Base-by-base conservation (phyloP, 1,139 yeast genomes). In the Suhomyces anneliseae region DNA sequence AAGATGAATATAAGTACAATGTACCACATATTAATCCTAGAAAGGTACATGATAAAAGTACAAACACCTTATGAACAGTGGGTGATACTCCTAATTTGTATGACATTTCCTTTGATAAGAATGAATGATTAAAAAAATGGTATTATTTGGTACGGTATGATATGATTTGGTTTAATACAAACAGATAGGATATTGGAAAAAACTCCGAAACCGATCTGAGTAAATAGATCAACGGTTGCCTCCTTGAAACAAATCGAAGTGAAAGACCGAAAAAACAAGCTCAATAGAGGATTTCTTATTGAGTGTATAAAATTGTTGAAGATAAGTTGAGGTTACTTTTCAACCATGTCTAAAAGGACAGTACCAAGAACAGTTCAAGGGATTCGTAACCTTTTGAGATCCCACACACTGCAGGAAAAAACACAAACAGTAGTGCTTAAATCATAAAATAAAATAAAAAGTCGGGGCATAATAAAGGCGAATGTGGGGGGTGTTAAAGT, bases 1-100 rank as follows among this genome's bases (percentile, higher is more conserved):
- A 83, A 7, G 85, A 81, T 4, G 83, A 78, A 58, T 78, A 82
- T 32, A 81, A 61, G 58, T 82, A 82, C 61, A 82, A 69, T 6
- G 87, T 82, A 6, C 88, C 88, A 59, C 86, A 68, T 36, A 79
- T 80, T 44, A 82, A 65, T 36, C 84, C 82, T 31, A 77, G 61
- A 44, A 77, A 66, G 4, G 83, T 76, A 54, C 82, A 76, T 33
- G 79, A 69, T 27, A 74, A 57, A 45, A 79, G 65, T 38, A 73
- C 65, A 43, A 70, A 61, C 29, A 64, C 69, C 49, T 70, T 69
- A 32, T 62, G 62, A 27, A 70, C 46, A 9, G 68, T 62, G 29
- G 68, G 65, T 34, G 66, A 56, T 38, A 59, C 27, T 8, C 39
- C 24, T 26, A 27, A 7, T 14, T n/a, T 34, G 24, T 8, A 29